These are phyloP conservation scores for Erythrophleum ivorense DNA, from an alignment of 331 rosid species.

Conservation along the genomic window DNA sequence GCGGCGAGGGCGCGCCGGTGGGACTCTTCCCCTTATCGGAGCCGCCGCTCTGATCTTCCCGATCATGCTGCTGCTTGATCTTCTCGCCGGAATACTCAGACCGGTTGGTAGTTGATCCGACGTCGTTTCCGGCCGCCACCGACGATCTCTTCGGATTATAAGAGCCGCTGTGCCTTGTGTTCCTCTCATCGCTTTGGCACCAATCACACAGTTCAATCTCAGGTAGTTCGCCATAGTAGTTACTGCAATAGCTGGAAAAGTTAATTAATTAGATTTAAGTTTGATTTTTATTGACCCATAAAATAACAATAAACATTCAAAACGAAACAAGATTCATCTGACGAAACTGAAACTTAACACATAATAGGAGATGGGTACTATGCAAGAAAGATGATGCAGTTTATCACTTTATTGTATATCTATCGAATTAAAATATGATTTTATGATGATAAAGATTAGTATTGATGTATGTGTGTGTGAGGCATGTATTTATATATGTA, in stretches of 20 bases:
- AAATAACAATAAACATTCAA: no score
- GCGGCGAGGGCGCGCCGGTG: background rate
- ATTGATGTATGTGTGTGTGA: background rate
- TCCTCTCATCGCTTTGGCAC: conserved; percentile 77
- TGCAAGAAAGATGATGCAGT: no score
- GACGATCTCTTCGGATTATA: conserved; percentile 48
- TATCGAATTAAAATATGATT: no score
- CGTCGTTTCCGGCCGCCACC: conserved; percentile 22
- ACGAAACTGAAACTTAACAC: no score
- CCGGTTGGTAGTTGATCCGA: conserved; percentile 40
- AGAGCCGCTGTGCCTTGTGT: conserved; percentile 52
- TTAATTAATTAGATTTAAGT: background rate
- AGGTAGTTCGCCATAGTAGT: conserved; percentile 64
- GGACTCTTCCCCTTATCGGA: conserved; percentile 57
- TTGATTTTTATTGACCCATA: background rate
- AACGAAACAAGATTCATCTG: no score
- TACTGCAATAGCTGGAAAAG: conserved; percentile 72
- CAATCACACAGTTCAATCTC: conserved; percentile 83
- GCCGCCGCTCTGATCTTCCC: conserved; percentile 45
- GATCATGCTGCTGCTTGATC: conserved; percentile 60
- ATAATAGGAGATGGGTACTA: no score
- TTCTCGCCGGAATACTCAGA: conserved; percentile 72
- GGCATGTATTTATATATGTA: no score
- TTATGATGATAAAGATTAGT: no score
- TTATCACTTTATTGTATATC: no score